These are phyloP conservation scores for Kwoniella bestiolae DNA, from an alignment of 768 basidiomycete species.

Conservation along the genomic window DNA sequence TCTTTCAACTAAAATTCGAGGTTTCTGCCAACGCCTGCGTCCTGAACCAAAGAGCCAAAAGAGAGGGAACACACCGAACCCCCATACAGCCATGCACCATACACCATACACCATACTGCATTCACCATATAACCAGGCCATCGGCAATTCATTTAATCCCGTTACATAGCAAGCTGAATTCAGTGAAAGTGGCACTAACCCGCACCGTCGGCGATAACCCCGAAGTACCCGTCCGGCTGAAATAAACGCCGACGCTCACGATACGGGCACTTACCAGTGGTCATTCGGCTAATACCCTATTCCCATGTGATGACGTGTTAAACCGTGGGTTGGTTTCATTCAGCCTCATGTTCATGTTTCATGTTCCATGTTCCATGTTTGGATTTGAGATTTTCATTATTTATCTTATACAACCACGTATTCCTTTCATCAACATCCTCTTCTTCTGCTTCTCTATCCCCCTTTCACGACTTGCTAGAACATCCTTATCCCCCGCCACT, in stretches of 20 bases:
- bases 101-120: background rate
- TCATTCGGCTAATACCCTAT: background rate
- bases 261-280: no score
- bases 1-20: no score
- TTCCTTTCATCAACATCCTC: background rate
- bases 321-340: no score
- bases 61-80: no score
- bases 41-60: background rate
- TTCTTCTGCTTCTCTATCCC: background rate
- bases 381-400: no score
- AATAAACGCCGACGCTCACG: constrained; percentile 1
- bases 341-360: no score
- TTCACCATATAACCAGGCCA: background rate
- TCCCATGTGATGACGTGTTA: no score
- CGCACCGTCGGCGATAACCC: no score
- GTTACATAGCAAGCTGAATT: background rate
- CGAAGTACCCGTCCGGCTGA: background rate
- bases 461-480: background rate
- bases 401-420: background rate
- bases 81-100: background rate
- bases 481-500: background rate
- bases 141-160: background rate
- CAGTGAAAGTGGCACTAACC: background rate
- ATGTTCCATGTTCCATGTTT: background rate
- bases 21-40: no score